Base-by-base conservation (phyloP, 2,329 filamentous ascomycete genomes). In the Paecilomyces fulvus region DNA sequence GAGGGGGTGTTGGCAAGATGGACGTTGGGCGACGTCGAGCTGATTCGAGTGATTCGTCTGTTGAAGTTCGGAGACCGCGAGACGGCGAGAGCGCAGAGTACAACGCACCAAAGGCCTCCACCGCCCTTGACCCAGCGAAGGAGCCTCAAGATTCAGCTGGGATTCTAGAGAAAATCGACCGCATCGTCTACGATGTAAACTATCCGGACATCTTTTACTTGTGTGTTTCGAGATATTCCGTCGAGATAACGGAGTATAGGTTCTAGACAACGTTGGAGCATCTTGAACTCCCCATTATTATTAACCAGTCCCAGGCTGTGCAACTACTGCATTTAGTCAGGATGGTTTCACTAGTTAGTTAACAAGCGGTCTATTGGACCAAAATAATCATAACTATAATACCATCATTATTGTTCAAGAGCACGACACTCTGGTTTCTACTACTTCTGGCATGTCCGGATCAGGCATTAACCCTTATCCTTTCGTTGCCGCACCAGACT, bases 1-100 rank as follows among this genome's bases (percentile, higher is more conserved):
- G 52, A 55, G 56, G 55, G 55, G 28, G 53, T 46, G 49, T 46
- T 53, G 46, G 51, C 23, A 50, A 49, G 59, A 55, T 58, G 53
- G 7, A 49, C 55, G 58, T 50, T 49, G 53, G 58, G 62, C 63
- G 60, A 63, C 56, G 63, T 65, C 66, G 64, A 65, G 63, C 61
- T 59, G 63, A 60, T 59, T 59, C 54, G 62, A 59, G 37, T 43
- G 49, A 56, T 58, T 53, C 56, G 53, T 56, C 46, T 49, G 31
- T 48, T 57, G 31, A 31, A 63, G 63, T 67, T 64, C 68, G 69
- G 69, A 64, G 68, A 65, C 62, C 68, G 68, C 59, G 61, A 71
- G 66, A 64, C 63, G 62, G 60, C 65, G 62, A 63, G 62, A 67
- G 68, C 66, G 70, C 69, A 69, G 66, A 61, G 49, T 37, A 37